Conservation (phyloP, 1,139 yeast genomes). For the Taphrina confusa region DNA sequence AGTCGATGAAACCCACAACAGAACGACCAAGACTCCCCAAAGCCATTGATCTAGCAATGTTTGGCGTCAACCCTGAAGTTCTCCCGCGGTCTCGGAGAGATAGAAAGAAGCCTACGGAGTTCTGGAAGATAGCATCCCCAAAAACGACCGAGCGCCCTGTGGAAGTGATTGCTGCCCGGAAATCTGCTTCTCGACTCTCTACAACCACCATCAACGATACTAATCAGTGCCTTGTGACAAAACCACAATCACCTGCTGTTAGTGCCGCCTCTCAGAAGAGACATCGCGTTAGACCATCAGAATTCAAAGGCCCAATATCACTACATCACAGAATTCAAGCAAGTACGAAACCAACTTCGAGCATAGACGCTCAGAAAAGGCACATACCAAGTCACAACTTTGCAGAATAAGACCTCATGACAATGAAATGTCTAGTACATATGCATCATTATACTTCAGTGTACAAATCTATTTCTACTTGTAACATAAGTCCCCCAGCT, state of each 20-base stretch:
- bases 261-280: neutral
- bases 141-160: neutral
- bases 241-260: too few relatives aligned
- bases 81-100: slow-evolving; percentile 12
- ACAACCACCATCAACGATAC: neutral
- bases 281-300: neutral
- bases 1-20: too few relatives aligned
- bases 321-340: neutral
- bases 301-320: neutral
- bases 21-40: too few relatives aligned
- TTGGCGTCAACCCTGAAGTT: slow-evolving; percentile 9
- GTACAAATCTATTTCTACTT: neutral
- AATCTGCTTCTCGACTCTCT: too few relatives aligned
- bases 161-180: neutral
- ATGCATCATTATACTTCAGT: neutral
- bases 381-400: neutral
- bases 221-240: too few relatives aligned
- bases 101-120: slow-evolving; percentile 16
- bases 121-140: slow-evolving; percentile 3
- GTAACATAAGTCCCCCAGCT: slow-evolving; percentile 75
- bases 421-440: neutral
- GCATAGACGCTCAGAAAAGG: neutral
- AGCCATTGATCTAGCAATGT: neutral
- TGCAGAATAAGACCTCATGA: neutral
- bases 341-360: neutral